Evolutionary conservation across 2,329 filamentous ascomycete species (phyloP).

Genomic region (Talaromyces atroroseus): DNA sequence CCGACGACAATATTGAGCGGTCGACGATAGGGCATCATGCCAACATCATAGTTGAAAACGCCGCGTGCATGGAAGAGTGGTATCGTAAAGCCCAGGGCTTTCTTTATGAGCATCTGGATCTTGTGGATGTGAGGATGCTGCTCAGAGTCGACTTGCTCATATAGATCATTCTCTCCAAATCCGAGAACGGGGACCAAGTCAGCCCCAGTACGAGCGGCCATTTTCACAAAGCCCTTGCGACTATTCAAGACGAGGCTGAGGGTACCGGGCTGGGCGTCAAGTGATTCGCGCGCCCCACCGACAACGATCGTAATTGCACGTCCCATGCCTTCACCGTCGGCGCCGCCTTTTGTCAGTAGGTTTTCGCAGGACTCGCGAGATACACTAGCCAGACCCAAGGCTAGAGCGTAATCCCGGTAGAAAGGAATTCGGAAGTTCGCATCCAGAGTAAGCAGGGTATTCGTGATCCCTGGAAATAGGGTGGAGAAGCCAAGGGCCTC

Average conservation of each 20-base stretch:
- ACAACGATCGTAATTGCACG: constrained; percentile 95
- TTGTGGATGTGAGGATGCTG: constrained; percentile 74
- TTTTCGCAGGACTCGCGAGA: constrained; percentile 90
- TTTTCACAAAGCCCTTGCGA: constrained; percentile 88
- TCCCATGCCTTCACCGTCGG: constrained; percentile 76
- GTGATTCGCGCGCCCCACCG: constrained; percentile 84
- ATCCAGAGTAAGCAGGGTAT: constrained; percentile 88
- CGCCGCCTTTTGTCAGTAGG: constrained; percentile 71
- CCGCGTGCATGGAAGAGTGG: constrained; percentile 85
- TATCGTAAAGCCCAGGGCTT: constrained; percentile 83
- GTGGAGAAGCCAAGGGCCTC: constrained; percentile 81
- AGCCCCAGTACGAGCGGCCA: constrained; percentile 86
- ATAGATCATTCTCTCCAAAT: constrained; percentile 94
- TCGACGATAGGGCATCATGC: constrained; percentile 85
- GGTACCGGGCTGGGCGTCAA: constrained; percentile 75
- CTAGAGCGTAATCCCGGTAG: constrained; percentile 89
- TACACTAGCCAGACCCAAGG: constrained; percentile 81
- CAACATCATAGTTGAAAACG: constrained; percentile 96
- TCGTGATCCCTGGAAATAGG: constrained; percentile 91
- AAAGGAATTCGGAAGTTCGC: constrained; percentile 91
- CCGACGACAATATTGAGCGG: constrained; percentile 88
- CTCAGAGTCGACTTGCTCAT: constrained; percentile 77
- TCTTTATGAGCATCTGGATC: constrained; percentile 77
- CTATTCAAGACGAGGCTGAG: constrained; percentile 73
- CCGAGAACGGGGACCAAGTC: constrained; percentile 87